Percentiles rank a stretch among this genome's conserved stretches.
Conservation (phyloP, 2,329 filamentous ascomycete species). For the Trichoderma simmonsii region DNA sequence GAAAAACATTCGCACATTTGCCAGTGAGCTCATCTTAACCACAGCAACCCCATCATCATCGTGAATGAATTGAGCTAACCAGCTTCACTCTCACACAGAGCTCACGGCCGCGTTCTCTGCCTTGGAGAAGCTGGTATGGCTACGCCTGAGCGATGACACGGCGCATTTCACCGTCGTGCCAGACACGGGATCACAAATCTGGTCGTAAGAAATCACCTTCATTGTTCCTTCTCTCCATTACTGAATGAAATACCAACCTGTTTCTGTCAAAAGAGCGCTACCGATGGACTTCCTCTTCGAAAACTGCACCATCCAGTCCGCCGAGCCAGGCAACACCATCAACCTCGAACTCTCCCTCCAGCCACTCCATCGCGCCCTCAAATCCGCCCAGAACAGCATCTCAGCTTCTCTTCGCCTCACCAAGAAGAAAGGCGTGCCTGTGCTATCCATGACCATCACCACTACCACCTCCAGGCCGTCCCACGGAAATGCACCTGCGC, state of each 20-base stretch:
- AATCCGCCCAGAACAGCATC: slow-evolving; percentile 77
- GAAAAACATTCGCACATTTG: slow-evolving; percentile 64
- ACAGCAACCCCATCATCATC: neutral
- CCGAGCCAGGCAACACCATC: slow-evolving; percentile 79
- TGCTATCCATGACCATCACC: slow-evolving; percentile 86
- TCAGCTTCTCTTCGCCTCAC: slow-evolving; percentile 85
- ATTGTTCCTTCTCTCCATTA: neutral
- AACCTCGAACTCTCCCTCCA: slow-evolving; percentile 93
- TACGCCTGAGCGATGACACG: slow-evolving; percentile 81
- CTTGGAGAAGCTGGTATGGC: slow-evolving; percentile 82
- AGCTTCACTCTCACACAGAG: slow-evolving; percentile 41
- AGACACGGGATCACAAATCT: slow-evolving; percentile 91
- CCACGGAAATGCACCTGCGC: slow-evolving; percentile 34
- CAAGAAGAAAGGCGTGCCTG: slow-evolving; percentile 83
- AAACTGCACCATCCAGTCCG: slow-evolving; percentile 80
- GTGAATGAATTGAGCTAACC: neutral
- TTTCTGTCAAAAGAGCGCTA: slow-evolving; percentile 44
- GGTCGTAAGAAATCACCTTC: slow-evolving; percentile 62
- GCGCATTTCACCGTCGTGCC: slow-evolving; percentile 95
- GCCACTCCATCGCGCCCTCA: slow-evolving; percentile 84
- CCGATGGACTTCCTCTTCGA: slow-evolving; percentile 83
- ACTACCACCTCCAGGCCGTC: slow-evolving; percentile 58
- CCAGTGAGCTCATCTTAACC: slow-evolving; percentile 44
- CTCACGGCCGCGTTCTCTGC: slow-evolving; percentile 62
- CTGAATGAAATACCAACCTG: neutral